These are phyloP conservation scores for Graphiopsis chlorocephala DNA, from an alignment of 2,329 filamentous ascomycete genomes.

Conservation along the genomic window DNA sequence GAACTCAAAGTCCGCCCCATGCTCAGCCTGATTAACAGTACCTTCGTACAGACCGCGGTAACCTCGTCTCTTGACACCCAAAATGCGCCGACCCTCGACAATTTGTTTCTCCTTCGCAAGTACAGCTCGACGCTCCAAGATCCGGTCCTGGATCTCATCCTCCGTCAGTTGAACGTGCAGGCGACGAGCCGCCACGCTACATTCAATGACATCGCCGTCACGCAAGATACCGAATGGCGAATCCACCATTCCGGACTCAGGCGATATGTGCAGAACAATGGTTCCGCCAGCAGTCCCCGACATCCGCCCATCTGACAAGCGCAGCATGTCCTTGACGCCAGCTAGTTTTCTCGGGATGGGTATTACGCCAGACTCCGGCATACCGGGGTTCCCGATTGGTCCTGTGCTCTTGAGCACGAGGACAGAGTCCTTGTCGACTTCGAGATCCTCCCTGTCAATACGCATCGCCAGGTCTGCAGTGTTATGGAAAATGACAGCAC, in stretches of 20 bases:
- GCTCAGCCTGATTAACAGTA: slow-evolving; percentile 59
- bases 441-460: slow-evolving; percentile 46
- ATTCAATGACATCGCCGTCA: slow-evolving; percentile 49
- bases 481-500: slow-evolving; percentile 50
- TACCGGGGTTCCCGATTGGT: slow-evolving; percentile 51
- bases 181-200: slow-evolving; percentile 43
- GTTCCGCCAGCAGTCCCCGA: slow-evolving; percentile 56
- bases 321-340: slow-evolving; percentile 53
- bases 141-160: slow-evolving; percentile 40
- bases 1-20: slow-evolving; percentile 62
- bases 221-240: slow-evolving; percentile 49
- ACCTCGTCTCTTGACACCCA: slow-evolving; percentile 44
- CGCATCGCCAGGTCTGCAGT: slow-evolving; percentile 45
- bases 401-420: slow-evolving; percentile 51
- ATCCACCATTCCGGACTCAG: slow-evolving; percentile 48
- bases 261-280: slow-evolving; percentile 53
- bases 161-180: slow-evolving; percentile 44
- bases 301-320: slow-evolving; percentile 55
- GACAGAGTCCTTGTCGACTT: slow-evolving; percentile 45
- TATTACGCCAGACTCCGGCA: slow-evolving; percentile 53
- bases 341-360: slow-evolving; percentile 51
- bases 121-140: slow-evolving; percentile 28
- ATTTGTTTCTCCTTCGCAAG: slow-evolving; percentile 25
- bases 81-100: slow-evolving; percentile 28
- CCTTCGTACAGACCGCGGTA: slow-evolving; percentile 60